Base-by-base conservation (phyloP, 768 basidiomycete genomes). In the Gyrodon lividus region DNA sequence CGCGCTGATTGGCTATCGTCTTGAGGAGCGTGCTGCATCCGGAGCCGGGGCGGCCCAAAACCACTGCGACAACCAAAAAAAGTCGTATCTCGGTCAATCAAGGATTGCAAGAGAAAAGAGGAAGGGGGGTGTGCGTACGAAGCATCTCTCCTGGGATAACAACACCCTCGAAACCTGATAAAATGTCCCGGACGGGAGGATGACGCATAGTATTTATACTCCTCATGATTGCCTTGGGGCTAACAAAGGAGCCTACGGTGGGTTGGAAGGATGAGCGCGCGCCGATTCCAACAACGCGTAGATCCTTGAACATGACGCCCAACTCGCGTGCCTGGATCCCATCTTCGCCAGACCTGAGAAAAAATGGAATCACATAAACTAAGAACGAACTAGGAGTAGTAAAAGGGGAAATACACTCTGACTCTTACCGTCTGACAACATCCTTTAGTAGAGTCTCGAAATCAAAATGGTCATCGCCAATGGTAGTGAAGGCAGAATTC, bases 11-110 rank as follows among this genome's bases (percentile, higher is more conserved):
- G 2, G 79, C 70, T 46, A 81, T 66, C 1, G 74, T 76, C 62
- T 82, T 83, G 43, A 83, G 67, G 50, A 83, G 69, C 0, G 80
- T 74, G 19, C 67, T 70, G 52, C 76, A 77, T 16, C 76, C 76
- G 5, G 89, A 83, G 10, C 87, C 88, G 0, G 92, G 92, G 23
- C 89, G 80, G 19, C 91, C 92, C 31, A 93, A 77, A 12, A 93
- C 92, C 14, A 94, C 87, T 88, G 59, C 6, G 47, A 7, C 8
- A 30, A 12, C n/a, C n/a, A 1, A 12, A 24, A 10, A 6, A 1
- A 24, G 12, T 31, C 12, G 13, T 28, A 28, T 28, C 10, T 28
- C 5, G 10, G 28, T 28, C 24, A 12, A 31, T 13, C 19, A 20
- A 38, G 3, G 5, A 6, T 19, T 24, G 5, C 28, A 44, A 30